phyloP scores from a whole-genome alignment of 73 alveolate species.

The Paramecium biaurelia region DNA sequence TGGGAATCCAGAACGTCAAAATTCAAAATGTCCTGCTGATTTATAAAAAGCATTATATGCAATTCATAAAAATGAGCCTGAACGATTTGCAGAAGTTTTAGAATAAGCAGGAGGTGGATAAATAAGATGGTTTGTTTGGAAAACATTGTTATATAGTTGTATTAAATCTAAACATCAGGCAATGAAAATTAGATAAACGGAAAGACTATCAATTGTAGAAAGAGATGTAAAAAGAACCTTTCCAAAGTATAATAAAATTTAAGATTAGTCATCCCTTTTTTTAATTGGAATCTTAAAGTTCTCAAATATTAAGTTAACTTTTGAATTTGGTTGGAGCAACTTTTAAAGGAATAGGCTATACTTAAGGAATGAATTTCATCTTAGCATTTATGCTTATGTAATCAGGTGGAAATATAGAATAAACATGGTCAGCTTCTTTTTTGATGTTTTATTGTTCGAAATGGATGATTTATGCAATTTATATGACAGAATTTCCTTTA shows the following conservation, averaged over 20 bases:
- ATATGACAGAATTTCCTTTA: slow-evolving; percentile 32
- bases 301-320: not conserved
- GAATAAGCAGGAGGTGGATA: not conserved
- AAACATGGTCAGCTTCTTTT: slow-evolving; percentile 38
- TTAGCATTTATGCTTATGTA: slow-evolving; percentile 29
- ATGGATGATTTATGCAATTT: slow-evolving; percentile 40
- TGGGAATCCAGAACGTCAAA: not conserved
- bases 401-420: slow-evolving; percentile 4
- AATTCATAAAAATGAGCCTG: not conserved
- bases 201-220: not conserved
- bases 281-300: not conserved
- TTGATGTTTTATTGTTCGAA: not conserved
- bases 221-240: slow-evolving; percentile 41
- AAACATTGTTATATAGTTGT: not conserved
- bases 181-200: not conserved
- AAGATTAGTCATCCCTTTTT: slow-evolving; percentile 8
- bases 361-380: slow-evolving; percentile 36
- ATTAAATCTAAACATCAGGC: not conserved
- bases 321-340: not conserved
- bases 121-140: slow-evolving; percentile 52
- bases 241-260: not conserved
- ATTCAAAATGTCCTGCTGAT: not conserved
- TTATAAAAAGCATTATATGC: slow-evolving; percentile 21
- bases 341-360: not conserved
- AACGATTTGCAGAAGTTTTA: not conserved